These are phyloP conservation scores for Cymbomonas tetramitiformis DNA, from an alignment of 139 green algal species.

Conservation along the genomic window DNA sequence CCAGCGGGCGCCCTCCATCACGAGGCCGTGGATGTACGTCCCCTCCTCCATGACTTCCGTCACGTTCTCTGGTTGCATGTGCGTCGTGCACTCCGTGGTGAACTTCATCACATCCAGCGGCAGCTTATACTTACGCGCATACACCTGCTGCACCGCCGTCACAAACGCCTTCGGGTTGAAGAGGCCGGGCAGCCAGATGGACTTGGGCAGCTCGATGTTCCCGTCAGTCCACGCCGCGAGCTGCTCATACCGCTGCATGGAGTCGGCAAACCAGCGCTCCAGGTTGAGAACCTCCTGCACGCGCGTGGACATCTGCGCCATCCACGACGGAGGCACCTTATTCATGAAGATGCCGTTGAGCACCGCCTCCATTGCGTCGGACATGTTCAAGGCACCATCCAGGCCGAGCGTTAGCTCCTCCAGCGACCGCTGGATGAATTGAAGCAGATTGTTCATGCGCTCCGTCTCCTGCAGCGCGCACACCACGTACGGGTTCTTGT, in stretches of 20 bases:
- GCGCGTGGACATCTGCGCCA: slow-evolving; percentile 59
- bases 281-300: slow-evolving; percentile 65
- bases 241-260: slow-evolving; percentile 57
- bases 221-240: slow-evolving; percentile 50
- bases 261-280: slow-evolving; percentile 48
- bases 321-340: slow-evolving; percentile 50
- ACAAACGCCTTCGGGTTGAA: slow-evolving; percentile 83
- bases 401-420: slow-evolving; percentile 70
- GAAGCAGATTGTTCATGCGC: slow-evolving; percentile 61
- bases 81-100: slow-evolving; percentile 60
- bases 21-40: slow-evolving; percentile 58
- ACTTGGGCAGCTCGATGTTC: slow-evolving; percentile 40
- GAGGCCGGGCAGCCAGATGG: slow-evolving; percentile 59
- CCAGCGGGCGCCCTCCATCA: slow-evolving; percentile 69
- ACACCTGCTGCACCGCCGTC: slow-evolving; percentile 71
- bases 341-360: slow-evolving; percentile 49
- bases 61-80: slow-evolving; percentile 24
- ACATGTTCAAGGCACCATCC: slow-evolving; percentile 73
- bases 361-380: slow-evolving; percentile 64
- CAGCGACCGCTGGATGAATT: slow-evolving; percentile 60
- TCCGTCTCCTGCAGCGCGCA: slow-evolving; percentile 58
- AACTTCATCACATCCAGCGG: slow-evolving; percentile 74
- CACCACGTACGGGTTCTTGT: slow-evolving; percentile 69
- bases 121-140: slow-evolving; percentile 57
- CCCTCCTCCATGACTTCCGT: slow-evolving; percentile 44